Conservation (phyloP, 2,329 filamentous ascomycete genomes). For the Aspergillus piperis region DNA sequence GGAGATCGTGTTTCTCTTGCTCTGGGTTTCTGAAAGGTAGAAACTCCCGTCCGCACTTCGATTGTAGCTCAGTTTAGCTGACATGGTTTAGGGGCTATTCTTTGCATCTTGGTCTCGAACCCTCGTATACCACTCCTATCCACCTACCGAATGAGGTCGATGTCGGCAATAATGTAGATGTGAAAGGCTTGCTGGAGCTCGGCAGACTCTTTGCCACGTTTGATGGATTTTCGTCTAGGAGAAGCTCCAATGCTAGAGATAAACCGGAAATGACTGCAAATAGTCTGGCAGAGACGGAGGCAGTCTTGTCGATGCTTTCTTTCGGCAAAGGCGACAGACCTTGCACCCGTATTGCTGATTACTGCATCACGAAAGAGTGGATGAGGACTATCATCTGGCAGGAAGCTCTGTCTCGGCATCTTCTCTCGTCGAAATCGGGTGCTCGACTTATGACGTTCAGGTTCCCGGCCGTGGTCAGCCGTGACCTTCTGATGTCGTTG, state of each 20-base stretch:
- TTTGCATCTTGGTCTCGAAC: conserved; percentile 32
- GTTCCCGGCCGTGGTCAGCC: conserved; percentile 29
- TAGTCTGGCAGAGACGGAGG: conserved; percentile 25
- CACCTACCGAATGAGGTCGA: conserved; percentile 3
- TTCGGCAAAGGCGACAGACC: conserved; percentile 15
- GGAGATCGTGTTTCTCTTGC: conserved; percentile 28
- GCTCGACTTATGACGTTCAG: conserved; percentile 26
- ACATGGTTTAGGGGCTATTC: conserved; percentile 28
- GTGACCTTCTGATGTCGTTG: conserved; percentile 28
- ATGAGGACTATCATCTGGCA: conserved; percentile 38
- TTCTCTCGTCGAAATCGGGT: conserved; percentile 29
- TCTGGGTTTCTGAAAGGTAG: conserved; percentile 36
- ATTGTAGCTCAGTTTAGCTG: neutral
- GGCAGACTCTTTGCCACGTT: conserved; percentile 29
- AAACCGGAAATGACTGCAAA: neutral
- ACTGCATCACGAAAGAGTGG: conserved; percentile 33
- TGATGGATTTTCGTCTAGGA: conserved; percentile 20
- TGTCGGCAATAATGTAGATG: conserved; percentile 19
- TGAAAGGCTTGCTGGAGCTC: conserved; percentile 28
- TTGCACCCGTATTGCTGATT: conserved; percentile 30
- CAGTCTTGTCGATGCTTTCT: conserved; percentile 21
- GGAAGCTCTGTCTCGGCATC: conserved; percentile 26
- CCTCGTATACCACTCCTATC: conserved; percentile 25
- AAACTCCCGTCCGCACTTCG: neutral
- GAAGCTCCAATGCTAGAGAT: neutral